phyloP scores from a whole-genome alignment of 352 stramenopile genomes.

The Peronospora farinosa region DNA sequence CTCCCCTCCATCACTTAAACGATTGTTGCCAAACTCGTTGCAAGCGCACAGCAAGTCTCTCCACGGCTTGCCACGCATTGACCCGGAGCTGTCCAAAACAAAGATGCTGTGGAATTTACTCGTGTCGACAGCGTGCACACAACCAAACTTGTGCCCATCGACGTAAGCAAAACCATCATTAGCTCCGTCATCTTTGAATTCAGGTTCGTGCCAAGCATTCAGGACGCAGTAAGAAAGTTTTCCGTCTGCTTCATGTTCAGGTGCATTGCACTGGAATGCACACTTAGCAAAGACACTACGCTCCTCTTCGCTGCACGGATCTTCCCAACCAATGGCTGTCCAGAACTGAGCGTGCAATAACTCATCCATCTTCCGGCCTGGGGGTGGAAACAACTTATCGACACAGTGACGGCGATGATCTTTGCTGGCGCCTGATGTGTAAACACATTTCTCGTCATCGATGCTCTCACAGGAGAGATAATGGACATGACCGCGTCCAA shows the following conservation, averaged over 20 bases:
- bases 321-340: conserved; percentile 33
- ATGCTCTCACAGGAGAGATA: conserved; percentile 25
- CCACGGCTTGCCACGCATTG: conserved; percentile 35
- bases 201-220: conserved; percentile 29
- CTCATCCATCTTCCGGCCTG: conserved; percentile 30
- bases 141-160: conserved; percentile 34
- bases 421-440: conserved; percentile 9
- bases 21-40: conserved; percentile 21
- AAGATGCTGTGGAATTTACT: conserved; percentile 37
- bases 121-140: conserved; percentile 19
- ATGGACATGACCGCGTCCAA: conserved; percentile 34
- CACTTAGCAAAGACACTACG: conserved; percentile 28
- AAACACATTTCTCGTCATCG: conserved; percentile 21
- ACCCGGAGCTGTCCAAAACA: conserved; percentile 36
- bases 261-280: conserved; percentile 30
- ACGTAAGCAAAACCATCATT: conserved; percentile 26
- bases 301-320: conserved; percentile 31
- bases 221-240: conserved; percentile 25
- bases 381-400: conserved; percentile 17
- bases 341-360: conserved; percentile 38
- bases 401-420: conserved; percentile 33
- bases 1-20: conserved; percentile 15
- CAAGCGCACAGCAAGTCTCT: conserved; percentile 18
- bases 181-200: conserved; percentile 37
- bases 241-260: conserved; percentile 22